Evolutionary conservation across 1,139 yeast genomes (phyloP), one percentile per base, ranked within the genome.

Genomic region (Candida smagusa): DNA sequence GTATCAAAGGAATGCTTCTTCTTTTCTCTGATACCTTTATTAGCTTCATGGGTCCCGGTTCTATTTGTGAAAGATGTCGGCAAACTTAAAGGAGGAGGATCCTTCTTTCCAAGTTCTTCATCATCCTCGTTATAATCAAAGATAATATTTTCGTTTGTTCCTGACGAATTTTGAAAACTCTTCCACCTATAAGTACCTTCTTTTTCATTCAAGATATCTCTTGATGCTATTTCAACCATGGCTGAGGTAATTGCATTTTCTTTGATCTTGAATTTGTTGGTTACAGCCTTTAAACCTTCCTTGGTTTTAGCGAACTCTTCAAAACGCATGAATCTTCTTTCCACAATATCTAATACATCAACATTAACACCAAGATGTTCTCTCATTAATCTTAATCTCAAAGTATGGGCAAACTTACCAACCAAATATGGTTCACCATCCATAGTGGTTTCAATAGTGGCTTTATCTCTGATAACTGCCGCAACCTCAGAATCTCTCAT

Each of bases 281-380:
- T 73, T 0, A 73, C 68, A 6, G 75, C 73, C 33, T 57, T 54
- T 33, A 65, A 32, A 2, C 82, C 82, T 22, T 60, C 58, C 6
- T 59, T 44, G 1, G 77, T 58, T 32, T 57, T 59, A 1, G 90
- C 86, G 49, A 73, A 61, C 9, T 66, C 65, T 48, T 82, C 86
- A 43, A 83, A 70, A 47, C 74, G 74, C 32, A 67, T 66, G 50
- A 85, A 84, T 47, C 84, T 71, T 51, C 94, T 72, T 53, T 92
- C 97, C 28, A 89, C 86, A 33, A 84, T 64, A 45, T 92, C 98
- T 30, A 92, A 65, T 22, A 84, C 71, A 60, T 94, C 98, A 33
- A 90, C 92, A 58, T 87, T 92, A 35, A 95, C 83, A 12, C 98
- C 99, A 26, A 94, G 59, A 61, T 94, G 98, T 56, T 94, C 99